phyloP scores from a whole-genome alignment of 2,329 filamentous ascomycete genomes.

The Xylariaceae sp. region DNA sequence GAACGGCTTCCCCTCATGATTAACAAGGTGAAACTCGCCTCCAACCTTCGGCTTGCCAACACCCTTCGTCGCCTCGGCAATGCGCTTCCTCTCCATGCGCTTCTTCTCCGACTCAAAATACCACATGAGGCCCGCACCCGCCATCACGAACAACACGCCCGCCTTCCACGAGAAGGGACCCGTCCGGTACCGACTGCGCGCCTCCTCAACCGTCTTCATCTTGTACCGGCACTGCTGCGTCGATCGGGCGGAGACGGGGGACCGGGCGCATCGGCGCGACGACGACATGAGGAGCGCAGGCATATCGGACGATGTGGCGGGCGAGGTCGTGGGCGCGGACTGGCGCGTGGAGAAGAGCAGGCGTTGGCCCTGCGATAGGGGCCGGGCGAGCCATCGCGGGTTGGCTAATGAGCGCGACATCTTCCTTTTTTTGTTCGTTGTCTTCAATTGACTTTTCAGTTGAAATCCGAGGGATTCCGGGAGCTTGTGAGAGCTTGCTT shows the following conservation, averaged over 20 bases:
- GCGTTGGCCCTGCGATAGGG: constrained; percentile 18
- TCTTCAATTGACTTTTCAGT: background rate
- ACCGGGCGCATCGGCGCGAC: constrained; percentile 1
- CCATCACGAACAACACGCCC: constrained; percentile 74
- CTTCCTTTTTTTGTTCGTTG: background rate
- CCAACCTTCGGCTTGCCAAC: constrained; percentile 91
- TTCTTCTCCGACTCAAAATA: constrained; percentile 95
- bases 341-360: constrained; percentile 14
- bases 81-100: constrained; percentile 79
- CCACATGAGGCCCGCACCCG: constrained; percentile 71
- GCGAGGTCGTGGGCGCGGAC: constrained; percentile 8
- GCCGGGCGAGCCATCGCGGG: constrained; percentile 24
- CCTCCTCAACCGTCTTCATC: constrained; percentile 53
- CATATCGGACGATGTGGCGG: constrained; percentile 4
- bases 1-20: constrained; percentile 74
- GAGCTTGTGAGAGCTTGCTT: background rate
- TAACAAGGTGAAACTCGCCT: constrained; percentile 73
- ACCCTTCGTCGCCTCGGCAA: constrained; percentile 89
- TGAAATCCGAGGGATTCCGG: background rate
- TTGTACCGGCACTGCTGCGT: constrained; percentile 36
- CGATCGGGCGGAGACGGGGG: background rate
- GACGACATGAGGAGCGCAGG: constrained; percentile 7
- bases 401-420: constrained; percentile 25
- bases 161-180: constrained; percentile 91
- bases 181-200: constrained; percentile 52